Evolutionary conservation across 805 yeast genomes (phyloP), one percentile per base, ranked within the genome.

Genomic region (Schwanniomyces vanrijiae): DNA sequence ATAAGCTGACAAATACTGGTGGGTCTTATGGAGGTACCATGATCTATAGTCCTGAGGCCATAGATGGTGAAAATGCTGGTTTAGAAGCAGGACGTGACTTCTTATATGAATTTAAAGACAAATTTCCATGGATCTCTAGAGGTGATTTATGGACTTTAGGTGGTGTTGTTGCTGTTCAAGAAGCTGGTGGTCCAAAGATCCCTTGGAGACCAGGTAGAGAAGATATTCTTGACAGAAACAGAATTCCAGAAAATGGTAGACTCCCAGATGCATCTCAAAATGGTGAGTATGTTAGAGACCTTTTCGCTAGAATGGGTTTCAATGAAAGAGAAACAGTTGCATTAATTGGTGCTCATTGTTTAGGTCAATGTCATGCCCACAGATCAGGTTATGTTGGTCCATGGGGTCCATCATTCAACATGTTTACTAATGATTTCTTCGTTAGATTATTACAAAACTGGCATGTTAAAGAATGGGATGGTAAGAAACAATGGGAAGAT

Each of bases 121-220:
- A 78, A 56, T 83, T 76, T 59, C 82, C 84, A 3, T 85, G 92
- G 90, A 69, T 88, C 21, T 75, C 87, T 4, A 79, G 83, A 62
- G 92, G 95, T 48, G 96, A 88, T 65, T 71, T 88, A 55, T 88
- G 85, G 73, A 86, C 94, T 6, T 71, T 87, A 41, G 90, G 83
- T 29, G 95, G 95, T 44, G 90, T 84, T 34, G 81, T 77, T 39
- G 94, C 92, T 1, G 69, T 89, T 45, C 92, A 89, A 68, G 88
- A 79, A 59, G 69, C 86, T 69, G 86, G 86, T 21, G 95, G 95
- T 5, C 95, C 95, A 31, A 76, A 81, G 55, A 72, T 88, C 47
- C 75, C 78, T 16, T 90, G 96, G 96, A 83, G 82, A 66, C 85
- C 94, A 6, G 97, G 96, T 37, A 75, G 96, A 65, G 71, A 77